Evolutionary conservation across 768 basidiomycete species (phyloP).

Genomic region (Phanerodontia chrysosporium): DNA sequence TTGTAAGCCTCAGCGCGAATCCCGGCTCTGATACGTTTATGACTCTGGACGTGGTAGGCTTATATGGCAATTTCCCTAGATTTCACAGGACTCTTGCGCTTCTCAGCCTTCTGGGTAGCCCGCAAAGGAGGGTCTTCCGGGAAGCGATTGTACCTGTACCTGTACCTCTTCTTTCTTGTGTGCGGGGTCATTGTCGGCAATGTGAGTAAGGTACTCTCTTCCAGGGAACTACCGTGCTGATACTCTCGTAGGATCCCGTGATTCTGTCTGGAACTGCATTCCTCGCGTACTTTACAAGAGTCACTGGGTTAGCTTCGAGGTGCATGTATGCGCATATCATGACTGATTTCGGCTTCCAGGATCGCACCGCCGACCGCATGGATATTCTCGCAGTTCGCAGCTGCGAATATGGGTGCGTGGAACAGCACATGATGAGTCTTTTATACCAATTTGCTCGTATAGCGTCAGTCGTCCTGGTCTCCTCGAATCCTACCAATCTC

Average conservation of each 20-base stretch:
- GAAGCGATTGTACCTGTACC: conserved; percentile 68
- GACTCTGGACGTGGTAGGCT: conserved; percentile 28
- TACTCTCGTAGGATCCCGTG: conserved; percentile 62
- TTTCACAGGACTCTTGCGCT: conserved; percentile 79
- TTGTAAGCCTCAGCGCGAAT: conserved; percentile 34
- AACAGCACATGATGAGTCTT: conserved; percentile 11
- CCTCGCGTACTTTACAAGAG: conserved; percentile 80
- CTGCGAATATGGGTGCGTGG: conserved; percentile 63
- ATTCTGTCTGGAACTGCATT: conserved; percentile 91
- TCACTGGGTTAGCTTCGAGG: conserved; percentile 36
- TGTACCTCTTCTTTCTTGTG: conserved; percentile 79
- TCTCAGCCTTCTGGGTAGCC: conserved; percentile 86
- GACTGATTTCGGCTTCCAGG: neutral
- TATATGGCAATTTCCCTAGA: conserved; percentile 94
- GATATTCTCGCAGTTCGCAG: conserved; percentile 74
- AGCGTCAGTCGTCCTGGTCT: conserved; percentile 59
- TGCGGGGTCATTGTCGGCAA: conserved; percentile 85
- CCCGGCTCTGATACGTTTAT: neutral
- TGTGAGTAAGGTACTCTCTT: conserved; percentile 19
- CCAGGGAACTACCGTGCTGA: neutral
- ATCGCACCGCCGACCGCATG: conserved; percentile 50
- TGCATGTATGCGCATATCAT: neutral
- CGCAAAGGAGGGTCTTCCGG: conserved; percentile 67
- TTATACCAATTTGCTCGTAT: neutral
- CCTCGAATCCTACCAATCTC: conserved; percentile 92